Conservation (phyloP, 768 basidiomycete genomes). For the Phanerochaete carnosa region DNA sequence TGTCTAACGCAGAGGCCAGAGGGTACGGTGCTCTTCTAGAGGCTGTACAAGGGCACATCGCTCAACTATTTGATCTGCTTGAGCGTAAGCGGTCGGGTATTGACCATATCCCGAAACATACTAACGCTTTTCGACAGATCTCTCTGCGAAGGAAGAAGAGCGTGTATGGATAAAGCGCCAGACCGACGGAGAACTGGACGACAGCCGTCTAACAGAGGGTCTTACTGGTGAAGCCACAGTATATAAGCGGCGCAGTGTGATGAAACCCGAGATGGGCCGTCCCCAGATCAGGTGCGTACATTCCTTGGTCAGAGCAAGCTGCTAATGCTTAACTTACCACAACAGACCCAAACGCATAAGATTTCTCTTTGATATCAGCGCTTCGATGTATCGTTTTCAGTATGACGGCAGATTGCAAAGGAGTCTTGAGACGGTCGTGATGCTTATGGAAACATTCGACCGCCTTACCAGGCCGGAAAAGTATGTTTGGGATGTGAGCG, state of each 20-base stretch:
- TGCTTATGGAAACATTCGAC: conserved; percentile 73
- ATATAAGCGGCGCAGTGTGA: conserved; percentile 68
- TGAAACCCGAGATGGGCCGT: conserved; percentile 62
- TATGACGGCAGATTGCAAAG: conserved; percentile 64
- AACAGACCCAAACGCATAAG: conserved; percentile 62
- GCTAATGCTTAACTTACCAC: neutral
- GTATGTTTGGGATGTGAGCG: conserved; percentile 72
- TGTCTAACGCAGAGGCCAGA: conserved; percentile 52
- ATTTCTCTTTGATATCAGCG: conserved; percentile 68
- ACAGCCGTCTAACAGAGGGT: conserved; percentile 62
- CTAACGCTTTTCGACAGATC: conserved; percentile 36
- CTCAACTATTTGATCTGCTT: conserved; percentile 55
- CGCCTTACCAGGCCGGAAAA: conserved; percentile 63
- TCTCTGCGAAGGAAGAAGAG: conserved; percentile 66
- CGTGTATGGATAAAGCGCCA: conserved; percentile 71
- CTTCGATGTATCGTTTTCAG: conserved; percentile 75
- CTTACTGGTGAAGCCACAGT: conserved; percentile 67
- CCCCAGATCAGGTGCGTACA: conserved; percentile 59
- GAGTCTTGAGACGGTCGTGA: conserved; percentile 68
- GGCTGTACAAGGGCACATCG: conserved; percentile 58
- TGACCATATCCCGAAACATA: neutral
- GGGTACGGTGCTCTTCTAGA: conserved; percentile 50
- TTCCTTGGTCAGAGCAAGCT: neutral
- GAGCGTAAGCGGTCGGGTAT: conserved; percentile 43
- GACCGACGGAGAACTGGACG: conserved; percentile 69